phyloP scores from a whole-genome alignment of 768 basidiomycete genomes.

The Auriscalpium vulgare region DNA sequence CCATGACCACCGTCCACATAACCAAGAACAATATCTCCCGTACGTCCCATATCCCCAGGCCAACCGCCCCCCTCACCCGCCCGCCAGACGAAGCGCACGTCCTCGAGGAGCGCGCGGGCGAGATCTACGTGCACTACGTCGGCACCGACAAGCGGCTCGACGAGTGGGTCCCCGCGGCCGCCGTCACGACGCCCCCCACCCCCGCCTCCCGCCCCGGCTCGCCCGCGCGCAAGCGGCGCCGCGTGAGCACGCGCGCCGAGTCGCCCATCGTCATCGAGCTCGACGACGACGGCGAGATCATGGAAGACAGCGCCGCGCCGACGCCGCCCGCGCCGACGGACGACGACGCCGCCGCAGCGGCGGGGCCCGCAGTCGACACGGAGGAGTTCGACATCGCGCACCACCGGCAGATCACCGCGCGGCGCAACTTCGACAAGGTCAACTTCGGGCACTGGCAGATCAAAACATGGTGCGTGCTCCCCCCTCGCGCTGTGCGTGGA shows the following conservation, averaged over 20 bases:
- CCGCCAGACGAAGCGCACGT: constrained; percentile 40
- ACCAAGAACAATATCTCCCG: constrained; percentile 28
- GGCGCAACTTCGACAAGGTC: constrained; percentile 82
- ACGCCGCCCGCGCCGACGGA: constrained; percentile 4
- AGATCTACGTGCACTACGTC: constrained; percentile 67
- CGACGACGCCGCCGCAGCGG: not conserved
- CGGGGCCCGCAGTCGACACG: constrained; percentile 38
- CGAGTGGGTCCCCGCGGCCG: constrained; percentile 55
- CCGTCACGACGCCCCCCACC: constrained; percentile 22
- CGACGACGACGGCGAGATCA: not conserved
- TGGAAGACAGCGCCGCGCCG: constrained; percentile 10
- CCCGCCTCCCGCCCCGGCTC: constrained; percentile 21
- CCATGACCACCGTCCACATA: constrained; percentile 14
- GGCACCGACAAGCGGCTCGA: constrained; percentile 66
- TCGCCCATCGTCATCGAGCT: not conserved
- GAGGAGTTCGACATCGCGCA: constrained; percentile 65
- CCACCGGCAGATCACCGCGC: constrained; percentile 57
- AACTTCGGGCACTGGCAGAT: constrained; percentile 82
- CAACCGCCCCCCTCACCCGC: constrained; percentile 4
- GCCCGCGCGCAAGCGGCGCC: constrained; percentile 20
- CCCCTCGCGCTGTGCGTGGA: not conserved
- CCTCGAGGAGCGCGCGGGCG: constrained; percentile 40
- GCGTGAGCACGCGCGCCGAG: constrained; percentile 1
- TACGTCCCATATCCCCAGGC: constrained; percentile 19
- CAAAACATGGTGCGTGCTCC: constrained; percentile 67